Conservation (phyloP, 176 grass and related monocot genomes). For the Avena eriantha region DNA sequence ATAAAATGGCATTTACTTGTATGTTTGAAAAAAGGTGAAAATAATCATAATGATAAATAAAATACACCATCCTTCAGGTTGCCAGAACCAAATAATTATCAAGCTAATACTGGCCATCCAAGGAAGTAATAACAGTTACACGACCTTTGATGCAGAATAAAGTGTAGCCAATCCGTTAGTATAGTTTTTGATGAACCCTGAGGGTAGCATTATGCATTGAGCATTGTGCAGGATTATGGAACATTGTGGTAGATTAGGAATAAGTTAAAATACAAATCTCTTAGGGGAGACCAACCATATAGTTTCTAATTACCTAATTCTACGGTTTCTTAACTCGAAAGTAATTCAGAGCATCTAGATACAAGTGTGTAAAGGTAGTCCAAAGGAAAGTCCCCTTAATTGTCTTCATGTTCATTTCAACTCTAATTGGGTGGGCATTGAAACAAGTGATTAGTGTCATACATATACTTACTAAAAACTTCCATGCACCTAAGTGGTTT, state of each 20-base stretch:
- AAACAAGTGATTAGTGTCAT: slow-evolving; percentile 84
- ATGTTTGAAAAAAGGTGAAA: not conserved
- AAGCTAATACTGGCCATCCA: slow-evolving; percentile 7
- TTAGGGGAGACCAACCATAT: not conserved
- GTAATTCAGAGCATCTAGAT: slow-evolving; percentile 19
- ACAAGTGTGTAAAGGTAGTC: slow-evolving; percentile 40
- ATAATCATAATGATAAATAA: not conserved
- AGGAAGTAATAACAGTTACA: too few species aligned
- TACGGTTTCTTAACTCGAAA: not conserved
- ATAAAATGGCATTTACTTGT: too few species aligned
- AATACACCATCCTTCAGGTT: slow-evolving; percentile 1
- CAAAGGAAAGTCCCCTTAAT: slow-evolving; percentile 49
- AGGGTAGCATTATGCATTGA: not conserved
- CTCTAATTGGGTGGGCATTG: slow-evolving; percentile 69
- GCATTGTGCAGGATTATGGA: not conserved
- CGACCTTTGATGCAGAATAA: not conserved
- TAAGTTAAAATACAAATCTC: slow-evolving; percentile 15
- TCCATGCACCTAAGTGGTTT: not conserved
- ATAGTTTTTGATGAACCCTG: not conserved
- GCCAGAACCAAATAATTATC: not conserved
- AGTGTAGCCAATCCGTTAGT: not conserved
- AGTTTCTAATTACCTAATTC: slow-evolving; percentile 29
- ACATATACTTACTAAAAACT: slow-evolving; percentile 39
- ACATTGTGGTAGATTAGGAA: not conserved
- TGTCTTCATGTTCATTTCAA: slow-evolving; percentile 57